Conservation (phyloP, 1,284 basidiomycete genomes). For the Blastosporella zonata region DNA sequence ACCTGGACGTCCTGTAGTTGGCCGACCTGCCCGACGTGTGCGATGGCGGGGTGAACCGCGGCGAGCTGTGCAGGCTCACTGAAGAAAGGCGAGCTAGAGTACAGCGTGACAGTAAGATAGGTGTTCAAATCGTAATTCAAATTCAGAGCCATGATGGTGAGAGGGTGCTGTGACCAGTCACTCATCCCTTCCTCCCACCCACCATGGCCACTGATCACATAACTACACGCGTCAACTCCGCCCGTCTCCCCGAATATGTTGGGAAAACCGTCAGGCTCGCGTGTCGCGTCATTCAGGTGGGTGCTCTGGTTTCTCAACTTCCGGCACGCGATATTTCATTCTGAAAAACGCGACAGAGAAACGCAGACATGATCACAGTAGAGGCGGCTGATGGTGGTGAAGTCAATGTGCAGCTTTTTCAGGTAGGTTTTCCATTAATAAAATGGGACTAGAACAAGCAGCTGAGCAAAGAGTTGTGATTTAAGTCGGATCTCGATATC, state of each 20-base stretch:
- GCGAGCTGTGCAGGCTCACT: constrained; percentile 28
- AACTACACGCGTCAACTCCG: constrained; percentile 66
- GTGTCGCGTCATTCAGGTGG: constrained; percentile 68
- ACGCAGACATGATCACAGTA: constrained; percentile 57
- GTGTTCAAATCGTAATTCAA: constrained; percentile 37
- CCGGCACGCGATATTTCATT: neutral
- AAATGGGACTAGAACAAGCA: neutral
- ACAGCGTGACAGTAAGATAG: constrained; percentile 40
- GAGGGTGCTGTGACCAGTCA: too few species aligned
- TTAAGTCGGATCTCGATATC: constrained; percentile 44
- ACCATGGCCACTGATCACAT: constrained; percentile 31
- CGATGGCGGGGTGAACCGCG: constrained; percentile 30
- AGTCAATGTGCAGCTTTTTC: constrained; percentile 51
- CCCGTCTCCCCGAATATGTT: constrained; percentile 50
- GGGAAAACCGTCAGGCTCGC: constrained; percentile 69
- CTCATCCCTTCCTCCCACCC: too few species aligned
- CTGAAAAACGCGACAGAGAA: constrained; percentile 37
- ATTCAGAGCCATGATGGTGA: constrained; percentile 26
- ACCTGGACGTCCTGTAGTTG: constrained; percentile 39
- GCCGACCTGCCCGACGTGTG: constrained; percentile 39
- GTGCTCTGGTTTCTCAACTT: neutral
- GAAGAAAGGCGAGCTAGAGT: constrained; percentile 29
- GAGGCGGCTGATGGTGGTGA: constrained; percentile 73
- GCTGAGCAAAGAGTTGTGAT: too few species aligned
- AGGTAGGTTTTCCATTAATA: constrained; percentile 31